Evolutionary conservation across 1,139 yeast species (phyloP).

Genomic region (Hemisphaericaspora subhashii): DNA sequence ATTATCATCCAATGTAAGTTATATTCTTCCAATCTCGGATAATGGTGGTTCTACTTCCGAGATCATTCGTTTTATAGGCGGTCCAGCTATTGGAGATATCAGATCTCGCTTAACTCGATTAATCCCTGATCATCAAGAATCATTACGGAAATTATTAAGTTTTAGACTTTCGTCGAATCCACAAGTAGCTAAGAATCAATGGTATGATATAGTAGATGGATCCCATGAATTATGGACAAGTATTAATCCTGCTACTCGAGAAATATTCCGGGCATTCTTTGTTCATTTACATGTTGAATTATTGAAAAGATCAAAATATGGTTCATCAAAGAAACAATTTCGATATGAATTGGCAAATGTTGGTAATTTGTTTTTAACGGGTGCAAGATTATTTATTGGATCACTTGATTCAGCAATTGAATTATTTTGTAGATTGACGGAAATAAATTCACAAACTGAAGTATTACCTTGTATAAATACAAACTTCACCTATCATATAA

Average conservation of each 20-base stretch:
- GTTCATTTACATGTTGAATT: conserved; percentile 79
- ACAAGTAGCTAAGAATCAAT: conserved; percentile 60
- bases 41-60: conserved; percentile 97
- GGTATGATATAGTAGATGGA: conserved; percentile 82
- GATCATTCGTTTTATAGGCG: conserved; percentile 83
- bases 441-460: conserved; percentile 52
- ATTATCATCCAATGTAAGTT: conserved; percentile 48
- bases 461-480: conserved; percentile 85
- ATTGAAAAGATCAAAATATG: conserved; percentile 62
- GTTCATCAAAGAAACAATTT: conserved; percentile 50
- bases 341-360: conserved; percentile 77
- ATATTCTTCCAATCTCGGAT: conserved; percentile 82
- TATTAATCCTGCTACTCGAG: conserved; percentile 64
- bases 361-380: conserved; percentile 83
- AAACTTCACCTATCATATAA: conserved; percentile 81
- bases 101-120: conserved; percentile 78
- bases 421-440: conserved; percentile 64
- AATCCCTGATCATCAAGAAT: conserved; percentile 51
- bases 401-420: conserved; percentile 84
- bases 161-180: conserved; percentile 60
- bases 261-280: conserved; percentile 73
- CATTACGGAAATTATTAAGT: conserved; percentile 51
- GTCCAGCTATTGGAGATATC: conserved; percentile 94
- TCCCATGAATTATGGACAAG: conserved; percentile 67
- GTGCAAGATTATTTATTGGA: conserved; percentile 79